A percentile compares a stretch with the other conserved stretches of the same genome.
These are phyloP conservation scores for Debaryomyces sp. DNA, from an alignment of 1,139 yeast genomes.

Conservation along the genomic window DNA sequence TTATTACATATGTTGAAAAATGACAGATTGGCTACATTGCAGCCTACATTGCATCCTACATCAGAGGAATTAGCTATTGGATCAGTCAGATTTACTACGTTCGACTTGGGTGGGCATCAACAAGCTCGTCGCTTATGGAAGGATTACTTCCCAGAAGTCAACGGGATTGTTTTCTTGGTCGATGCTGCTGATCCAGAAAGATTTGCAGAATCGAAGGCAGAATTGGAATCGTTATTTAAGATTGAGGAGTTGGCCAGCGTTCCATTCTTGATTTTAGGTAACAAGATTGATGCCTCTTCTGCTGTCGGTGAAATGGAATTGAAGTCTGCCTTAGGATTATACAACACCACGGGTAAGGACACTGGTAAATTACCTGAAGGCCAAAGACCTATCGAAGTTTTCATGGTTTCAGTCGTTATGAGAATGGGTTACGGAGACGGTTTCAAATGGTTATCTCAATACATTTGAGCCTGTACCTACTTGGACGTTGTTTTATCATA, in stretches of 20 bases:
- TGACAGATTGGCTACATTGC: constrained; percentile 95
- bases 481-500: neutral
- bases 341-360: constrained; percentile 81
- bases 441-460: constrained; percentile 94
- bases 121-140: constrained; percentile 99
- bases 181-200: constrained; percentile 98
- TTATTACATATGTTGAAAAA: constrained; percentile 95
- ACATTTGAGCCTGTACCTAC: constrained; percentile 54
- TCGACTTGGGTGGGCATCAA: constrained; percentile 97
- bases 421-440: constrained; percentile 97
- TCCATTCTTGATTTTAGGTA: constrained; percentile 92
- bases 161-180: constrained; percentile 94
- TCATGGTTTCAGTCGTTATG: constrained; percentile 97
- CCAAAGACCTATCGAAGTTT: constrained; percentile 91
- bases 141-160: constrained; percentile 98
- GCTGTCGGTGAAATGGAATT: constrained; percentile 97
- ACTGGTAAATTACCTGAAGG: constrained; percentile 73
- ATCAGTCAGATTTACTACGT: constrained; percentile 93
- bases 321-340: constrained; percentile 86
- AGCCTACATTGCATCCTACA: constrained; percentile 98
- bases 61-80: constrained; percentile 98
- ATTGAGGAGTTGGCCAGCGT: constrained; percentile 89
- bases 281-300: constrained; percentile 90
- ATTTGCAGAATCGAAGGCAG: constrained; percentile 92
- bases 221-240: constrained; percentile 87